Evolutionary conservation across 2,329 filamentous ascomycete species (phyloP), one percentile per base, ranked within the genome.

Genomic region (Neophaeococcomyces aloes): DNA sequence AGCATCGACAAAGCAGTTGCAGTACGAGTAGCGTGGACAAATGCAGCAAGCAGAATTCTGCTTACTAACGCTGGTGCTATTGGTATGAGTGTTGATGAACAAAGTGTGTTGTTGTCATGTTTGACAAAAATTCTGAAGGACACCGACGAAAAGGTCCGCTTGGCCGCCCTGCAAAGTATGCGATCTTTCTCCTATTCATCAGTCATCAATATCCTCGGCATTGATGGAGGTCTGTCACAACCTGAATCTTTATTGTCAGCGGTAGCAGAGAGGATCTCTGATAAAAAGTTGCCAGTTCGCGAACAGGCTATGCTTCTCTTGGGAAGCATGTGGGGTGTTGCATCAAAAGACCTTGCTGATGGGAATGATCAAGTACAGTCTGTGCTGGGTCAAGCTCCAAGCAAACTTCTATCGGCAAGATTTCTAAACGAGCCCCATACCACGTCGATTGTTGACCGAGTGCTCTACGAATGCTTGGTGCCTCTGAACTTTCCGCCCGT

Each of bases 321-420:
- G 1, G 85, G 78, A 8, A 85, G 81, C 49, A 79, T 96, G 21
- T 98, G 91, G 91, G 88, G 86, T n/a, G 88, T 93, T 14, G 89
- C 86, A 10, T 78, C 81, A 14, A 85, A 86, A 14, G 88, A 94
- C 56, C 83, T 98, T 54, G 79, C 85, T 18, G 78, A 82, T 41
- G 86, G 85, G 11, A 83, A 89, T 55, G 86, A 94, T 53, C 69
- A 74, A 14, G 81, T 94, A 15, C 75, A 74, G 10, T 69, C 77
- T 7, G 75, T 89, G n/a, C 69, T 98, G 10, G 82, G 81, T 5
- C 81, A 81, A 18, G 86, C 93, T 30, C 89, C 91, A 2, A 83
- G 83, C 1, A 82, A 79, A 49, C 86, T 98, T 34, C 78, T 95
- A 49, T 86, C 87, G 57, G 81, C 83, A 0, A 88, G 83, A 57